Evolutionary conservation across 1,139 yeast genomes (phyloP), one percentile per base, ranked within the genome.

Genomic region (Candida sp.): DNA sequence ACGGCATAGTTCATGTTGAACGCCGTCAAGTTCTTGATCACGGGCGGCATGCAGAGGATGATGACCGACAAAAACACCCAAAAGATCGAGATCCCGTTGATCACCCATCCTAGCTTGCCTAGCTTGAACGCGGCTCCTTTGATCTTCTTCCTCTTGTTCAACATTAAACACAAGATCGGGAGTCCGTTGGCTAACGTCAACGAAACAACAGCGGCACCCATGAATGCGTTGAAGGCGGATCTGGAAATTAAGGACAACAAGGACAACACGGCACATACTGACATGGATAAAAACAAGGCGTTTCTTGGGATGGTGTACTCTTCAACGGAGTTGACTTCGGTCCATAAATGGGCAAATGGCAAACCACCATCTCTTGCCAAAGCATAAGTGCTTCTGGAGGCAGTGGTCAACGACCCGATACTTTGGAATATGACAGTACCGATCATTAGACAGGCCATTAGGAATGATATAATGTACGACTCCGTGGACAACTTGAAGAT

Each of bases 331-430:
- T 86, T 86, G 41, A 90, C 90, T 58, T 80, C 79, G 4, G 84
- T 79, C 88, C 92, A 88, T 38, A 79, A 65, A 8, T 79, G 73
- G 53, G 86, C 82, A 58, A 78, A 84, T 0, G 97, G 97, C 45
- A 91, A 71, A 0, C 96, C 97, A 44, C 89, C 92, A 66, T 91
- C 98, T 68, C 98, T 83, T 48, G 96, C 90, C 69, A 91, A 86
- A 11, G 96, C 91, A 72, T 85, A 91, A 1, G 93, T 88, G 34
- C 90, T 85, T 73, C 97, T 83, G 5, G 96, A 89, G 0, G 96
- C 93, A 0, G 97, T 90, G 0, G 96, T 89, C 33, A 90, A 76
- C 0, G 94, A 78, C 34, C 96, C 96, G 52, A 88, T 85, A 4
- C 92, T 86, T 42, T 92, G 94, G 65, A 89, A 88, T 23, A 88